Evolutionary conservation across 345 rosid genomes (phyloP).

Genomic region (Camelina neglecta): DNA sequence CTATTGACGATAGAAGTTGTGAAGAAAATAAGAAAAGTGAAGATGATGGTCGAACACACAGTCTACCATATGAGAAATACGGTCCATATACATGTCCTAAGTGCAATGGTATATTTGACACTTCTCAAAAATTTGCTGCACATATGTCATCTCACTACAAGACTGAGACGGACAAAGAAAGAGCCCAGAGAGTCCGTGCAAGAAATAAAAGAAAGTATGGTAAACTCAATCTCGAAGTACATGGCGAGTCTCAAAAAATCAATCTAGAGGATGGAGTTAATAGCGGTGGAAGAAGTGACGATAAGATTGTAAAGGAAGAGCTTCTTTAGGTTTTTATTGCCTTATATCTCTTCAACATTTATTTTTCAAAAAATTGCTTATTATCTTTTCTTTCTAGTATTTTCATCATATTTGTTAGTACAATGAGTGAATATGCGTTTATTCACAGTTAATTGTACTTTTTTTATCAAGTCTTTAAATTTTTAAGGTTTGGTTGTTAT

Average conservation of each 20-base stretch:
- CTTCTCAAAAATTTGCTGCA: constrained; percentile 37
- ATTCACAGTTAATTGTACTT: background rate
- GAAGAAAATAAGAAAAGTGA: background rate
- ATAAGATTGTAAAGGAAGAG: background rate
- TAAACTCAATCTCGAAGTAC: background rate
- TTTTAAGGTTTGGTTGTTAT: no score
- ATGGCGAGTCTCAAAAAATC: background rate
- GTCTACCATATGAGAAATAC: constrained; percentile 21
- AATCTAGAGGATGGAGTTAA: background rate
- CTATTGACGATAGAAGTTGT: background rate
- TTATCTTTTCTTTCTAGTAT: background rate
- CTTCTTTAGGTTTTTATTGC: background rate
- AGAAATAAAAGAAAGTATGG: constrained; percentile 17
- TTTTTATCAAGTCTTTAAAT: background rate
- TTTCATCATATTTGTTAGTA: background rate
- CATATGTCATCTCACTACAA: constrained; percentile 35
- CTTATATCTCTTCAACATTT: background rate
- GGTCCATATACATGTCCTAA: constrained; percentile 41
- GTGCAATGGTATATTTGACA: constrained; percentile 22
- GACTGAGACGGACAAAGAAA: constrained; percentile 17
- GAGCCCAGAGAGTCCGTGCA: constrained; percentile 4
- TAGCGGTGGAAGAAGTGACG: background rate
- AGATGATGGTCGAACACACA: constrained; percentile 35
- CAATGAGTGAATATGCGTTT: background rate
- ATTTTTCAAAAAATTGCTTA: background rate